phyloP scores from a whole-genome alignment of 73 alveolate species.

The Uronychia binucleata region DNA sequence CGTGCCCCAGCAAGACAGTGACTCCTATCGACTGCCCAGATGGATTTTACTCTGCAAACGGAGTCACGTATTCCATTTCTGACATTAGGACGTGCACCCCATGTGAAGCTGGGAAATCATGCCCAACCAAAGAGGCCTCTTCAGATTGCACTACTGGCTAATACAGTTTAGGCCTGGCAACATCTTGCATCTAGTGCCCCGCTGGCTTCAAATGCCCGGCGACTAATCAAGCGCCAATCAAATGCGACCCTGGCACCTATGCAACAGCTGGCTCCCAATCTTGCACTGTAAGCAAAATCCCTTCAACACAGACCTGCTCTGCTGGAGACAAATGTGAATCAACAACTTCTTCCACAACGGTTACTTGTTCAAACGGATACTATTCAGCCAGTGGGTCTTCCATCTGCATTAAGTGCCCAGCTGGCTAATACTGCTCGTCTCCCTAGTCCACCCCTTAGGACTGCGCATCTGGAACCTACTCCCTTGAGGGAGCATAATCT shows the following conservation, averaged over 20 bases:
- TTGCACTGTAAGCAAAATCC: conserved; percentile 14
- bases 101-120: conserved; percentile 15
- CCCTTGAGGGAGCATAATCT: conserved; percentile 12
- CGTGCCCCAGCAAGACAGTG: conserved; percentile 48
- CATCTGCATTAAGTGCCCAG: conserved; percentile 13
- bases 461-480: conserved; percentile 54
- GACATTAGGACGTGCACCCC: conserved; percentile 5
- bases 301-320: not conserved
- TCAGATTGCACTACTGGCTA: conserved; percentile 40
- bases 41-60: conserved; percentile 34
- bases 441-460: conserved; percentile 33
- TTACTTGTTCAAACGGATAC: conserved; percentile 1
- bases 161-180: conserved; percentile 25
- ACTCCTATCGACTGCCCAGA: conserved; percentile 3
- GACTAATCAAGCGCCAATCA: conserved; percentile 8
- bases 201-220: conserved; percentile 45
- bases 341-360: not conserved
- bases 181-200: conserved; percentile 53
- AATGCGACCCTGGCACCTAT: conserved; percentile 76
- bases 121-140: not conserved
- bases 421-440: conserved; percentile 32
- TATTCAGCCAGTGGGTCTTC: not conserved
- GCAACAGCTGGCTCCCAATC: conserved; percentile 6
- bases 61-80: conserved; percentile 11
- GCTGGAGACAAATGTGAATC: not conserved